Evolutionary conservation across 1,284 basidiomycete genomes (phyloP).

Genomic region (Cryptococcus sp.): DNA sequence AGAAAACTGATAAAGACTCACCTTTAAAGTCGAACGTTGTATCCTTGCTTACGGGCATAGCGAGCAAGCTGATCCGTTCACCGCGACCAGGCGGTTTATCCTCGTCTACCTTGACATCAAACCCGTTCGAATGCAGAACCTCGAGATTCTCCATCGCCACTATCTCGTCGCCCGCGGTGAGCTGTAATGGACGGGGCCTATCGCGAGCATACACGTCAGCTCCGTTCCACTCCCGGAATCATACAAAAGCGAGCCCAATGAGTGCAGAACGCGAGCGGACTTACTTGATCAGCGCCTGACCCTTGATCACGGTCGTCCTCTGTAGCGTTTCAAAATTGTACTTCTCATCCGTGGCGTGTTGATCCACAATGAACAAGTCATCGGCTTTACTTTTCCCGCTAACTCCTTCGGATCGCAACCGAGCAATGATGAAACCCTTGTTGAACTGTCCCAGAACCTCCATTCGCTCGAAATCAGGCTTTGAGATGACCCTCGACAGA

Average conservation of each 20-base stretch:
- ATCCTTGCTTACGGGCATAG: conserved; percentile 88
- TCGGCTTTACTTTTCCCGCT: conserved; percentile 57
- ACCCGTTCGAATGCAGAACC: conserved; percentile 81
- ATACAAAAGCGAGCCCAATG: neutral
- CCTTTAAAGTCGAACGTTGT: conserved; percentile 77
- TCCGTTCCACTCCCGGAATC: neutral
- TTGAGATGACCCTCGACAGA: conserved; percentile 82
- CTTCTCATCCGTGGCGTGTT: conserved; percentile 81
- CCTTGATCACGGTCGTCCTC: conserved; percentile 79
- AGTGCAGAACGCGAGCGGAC: conserved; percentile 27
- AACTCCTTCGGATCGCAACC: conserved; percentile 57
- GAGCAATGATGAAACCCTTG: conserved; percentile 87
- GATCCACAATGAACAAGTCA: conserved; percentile 84
- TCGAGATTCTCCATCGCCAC: conserved; percentile 83
- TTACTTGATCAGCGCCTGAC: conserved; percentile 78
- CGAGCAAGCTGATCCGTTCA: conserved; percentile 67
- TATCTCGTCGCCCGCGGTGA: conserved; percentile 88
- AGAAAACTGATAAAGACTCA: conserved; percentile 35
- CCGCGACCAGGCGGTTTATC: conserved; percentile 58
- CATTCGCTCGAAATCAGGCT: conserved; percentile 85
- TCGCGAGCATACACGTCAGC: conserved; percentile 1
- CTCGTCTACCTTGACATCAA: conserved; percentile 67
- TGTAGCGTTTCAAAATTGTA: conserved; percentile 97
- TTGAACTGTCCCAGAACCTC: conserved; percentile 93
- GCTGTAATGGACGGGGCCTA: conserved; percentile 75